A percentile compares a stretch with the other conserved stretches of the same genome.
Conservation (phyloP, 768 basidiomycete genomes). For the Russula sp. region DNA sequence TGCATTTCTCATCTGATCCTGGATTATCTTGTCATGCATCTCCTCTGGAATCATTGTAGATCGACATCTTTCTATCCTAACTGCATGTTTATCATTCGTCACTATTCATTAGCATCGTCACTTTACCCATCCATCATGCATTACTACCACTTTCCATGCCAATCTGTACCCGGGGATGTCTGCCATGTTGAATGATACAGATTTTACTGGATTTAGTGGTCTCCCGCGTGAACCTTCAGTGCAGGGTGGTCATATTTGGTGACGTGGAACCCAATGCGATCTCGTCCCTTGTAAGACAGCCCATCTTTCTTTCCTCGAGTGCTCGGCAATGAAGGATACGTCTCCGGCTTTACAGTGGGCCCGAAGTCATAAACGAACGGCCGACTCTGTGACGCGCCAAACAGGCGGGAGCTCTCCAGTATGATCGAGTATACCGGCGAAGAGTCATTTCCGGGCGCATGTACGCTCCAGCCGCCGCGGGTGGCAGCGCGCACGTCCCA, state of each 20-base stretch:
- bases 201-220: slow-evolving; percentile 13
- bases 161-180: slow-evolving; percentile 19
- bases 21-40: slow-evolving; percentile 27
- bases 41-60: slow-evolving; percentile 26
- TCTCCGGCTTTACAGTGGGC: slow-evolving; percentile 52
- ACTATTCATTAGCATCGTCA: slow-evolving; percentile 27
- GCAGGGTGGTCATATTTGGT: slow-evolving; percentile 44
- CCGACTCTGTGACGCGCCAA: slow-evolving; percentile 72
- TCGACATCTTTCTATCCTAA: slow-evolving; percentile 23
- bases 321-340: slow-evolving; percentile 45
- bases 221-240: slow-evolving; percentile 1
- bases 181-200: slow-evolving; percentile 21
- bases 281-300: slow-evolving; percentile 39
- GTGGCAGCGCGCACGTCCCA: slow-evolving; percentile 72
- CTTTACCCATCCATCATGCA: slow-evolving; percentile 22
- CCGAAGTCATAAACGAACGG: slow-evolving; percentile 83
- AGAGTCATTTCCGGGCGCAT: slow-evolving; percentile 74
- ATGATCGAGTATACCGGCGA: slow-evolving; percentile 75
- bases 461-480: slow-evolving; percentile 73
- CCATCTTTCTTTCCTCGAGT: slow-evolving; percentile 34
- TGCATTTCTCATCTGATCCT: slow-evolving; percentile 26
- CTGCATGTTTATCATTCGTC: slow-evolving; percentile 30
- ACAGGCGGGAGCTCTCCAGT: slow-evolving; percentile 75
- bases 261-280: slow-evolving; percentile 50
- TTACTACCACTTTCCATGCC: slow-evolving; percentile 16